Base-by-base conservation (phyloP, 2,329 filamentous ascomycete species). In the Emericellopsis cladophorae region DNA sequence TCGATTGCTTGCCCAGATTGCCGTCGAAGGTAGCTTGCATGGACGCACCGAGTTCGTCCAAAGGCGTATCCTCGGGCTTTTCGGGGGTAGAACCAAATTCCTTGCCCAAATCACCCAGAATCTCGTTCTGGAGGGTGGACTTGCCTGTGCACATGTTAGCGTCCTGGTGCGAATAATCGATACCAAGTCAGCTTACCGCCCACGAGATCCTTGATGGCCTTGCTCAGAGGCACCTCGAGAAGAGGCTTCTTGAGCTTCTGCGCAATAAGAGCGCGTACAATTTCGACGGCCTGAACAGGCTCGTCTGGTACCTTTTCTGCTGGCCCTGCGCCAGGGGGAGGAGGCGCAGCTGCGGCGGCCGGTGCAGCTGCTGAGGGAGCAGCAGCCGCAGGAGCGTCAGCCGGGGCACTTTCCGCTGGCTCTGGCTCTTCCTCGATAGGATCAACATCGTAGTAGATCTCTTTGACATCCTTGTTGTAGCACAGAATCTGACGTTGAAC, bases 21-120 rank as follows among this genome's bases (percentile, higher is more conserved):
- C 92, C 92, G 65, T 95, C 92, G 68, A 98, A 98, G n/a, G 90
- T 96, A 37, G 86, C 81, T 66, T 98, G 92, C 84, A 98, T 95
- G 8, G 92, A 73, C 41, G 85, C 87, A 69, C 89, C 85, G 45
- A 98, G 75, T 66, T 98, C 92, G 61, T 98, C 92, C 36, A 98
- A 73, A 46, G 92, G 92, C 36, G 84, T 93, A 62, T 98, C 92
- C 75, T 98, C 92, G 40, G 92, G 90, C 70, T 96, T 96, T 61
- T 98, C 92, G 42, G 92, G 92, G 14, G 92, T 95, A 11, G 89
- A 95, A 44, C 92, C 92, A 54, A 98, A 98, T 66, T 98, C 92
- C 63, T 96, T 98, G 59, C 90, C 90, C 48, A 98, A 68, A 59
- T 98, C 92, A 66, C 92, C 92, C 24, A 98, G 78, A 49, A 98